A percentile compares a stretch with the other conserved stretches of the same genome.
phyloP scores from a whole-genome alignment of 495 filamentous ascomycete species.

The Penicillium flavigenum region DNA sequence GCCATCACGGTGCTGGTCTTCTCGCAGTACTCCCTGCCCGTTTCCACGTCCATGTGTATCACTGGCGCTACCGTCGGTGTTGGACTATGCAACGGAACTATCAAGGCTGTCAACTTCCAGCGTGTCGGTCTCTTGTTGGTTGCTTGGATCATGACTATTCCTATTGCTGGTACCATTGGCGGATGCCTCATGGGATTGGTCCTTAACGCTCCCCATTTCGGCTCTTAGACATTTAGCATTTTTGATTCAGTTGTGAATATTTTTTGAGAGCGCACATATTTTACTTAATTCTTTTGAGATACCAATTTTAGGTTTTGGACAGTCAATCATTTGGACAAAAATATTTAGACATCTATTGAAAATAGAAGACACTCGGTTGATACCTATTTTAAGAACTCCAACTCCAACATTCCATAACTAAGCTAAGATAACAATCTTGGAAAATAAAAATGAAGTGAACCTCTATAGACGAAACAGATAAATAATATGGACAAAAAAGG shows the following conservation, averaged over 20 bases:
- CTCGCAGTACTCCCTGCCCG: constrained; percentile 60
- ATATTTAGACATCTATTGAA: neutral
- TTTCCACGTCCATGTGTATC: constrained; percentile 60
- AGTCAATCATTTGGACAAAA: too few species aligned
- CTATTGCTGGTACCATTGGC: constrained; percentile 58
- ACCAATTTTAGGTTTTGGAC: neutral
- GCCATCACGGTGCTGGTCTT: constrained; percentile 65
- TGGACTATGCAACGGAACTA: constrained; percentile 55
- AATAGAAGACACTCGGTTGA: neutral
- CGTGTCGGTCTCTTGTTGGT: constrained; percentile 53
- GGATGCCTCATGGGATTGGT: constrained; percentile 62
- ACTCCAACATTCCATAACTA: too few species aligned
- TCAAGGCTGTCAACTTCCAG: constrained; percentile 64
- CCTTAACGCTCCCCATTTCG: constrained; percentile 59
- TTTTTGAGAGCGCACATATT: neutral
- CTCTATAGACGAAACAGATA: too few species aligned
- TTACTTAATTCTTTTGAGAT: constrained; percentile 6
- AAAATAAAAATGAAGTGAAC: too few species aligned
- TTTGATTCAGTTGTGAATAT: neutral
- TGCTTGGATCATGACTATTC: constrained; percentile 64
- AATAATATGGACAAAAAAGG: neutral
- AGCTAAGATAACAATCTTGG: too few species aligned
- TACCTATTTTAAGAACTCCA: neutral
- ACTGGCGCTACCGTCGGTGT: constrained; percentile 59
- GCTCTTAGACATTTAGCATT: neutral